A percentile compares a stretch with the other conserved stretches of the same genome.
Evolutionary conservation across 2,329 filamentous ascomycete species (phyloP).

Genomic region (Oidium heveae): DNA sequence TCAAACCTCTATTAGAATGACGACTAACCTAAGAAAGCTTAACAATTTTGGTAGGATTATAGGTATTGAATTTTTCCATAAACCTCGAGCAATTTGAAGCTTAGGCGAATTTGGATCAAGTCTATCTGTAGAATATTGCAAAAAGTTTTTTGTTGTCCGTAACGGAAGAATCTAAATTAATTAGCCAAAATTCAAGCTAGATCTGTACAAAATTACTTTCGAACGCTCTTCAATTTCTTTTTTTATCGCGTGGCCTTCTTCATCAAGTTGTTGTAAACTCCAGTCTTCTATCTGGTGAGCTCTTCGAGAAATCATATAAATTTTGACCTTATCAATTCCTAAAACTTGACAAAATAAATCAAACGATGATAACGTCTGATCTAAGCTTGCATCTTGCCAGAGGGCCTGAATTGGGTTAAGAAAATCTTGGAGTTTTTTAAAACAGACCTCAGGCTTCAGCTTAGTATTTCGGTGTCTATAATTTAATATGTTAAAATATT

Average conservation of each 20-base stretch:
- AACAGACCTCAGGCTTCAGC: constrained; percentile 44
- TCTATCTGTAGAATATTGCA: constrained; percentile 83
- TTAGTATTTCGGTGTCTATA: constrained; percentile 55
- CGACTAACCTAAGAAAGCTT: constrained; percentile 36
- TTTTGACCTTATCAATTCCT: constrained; percentile 54
- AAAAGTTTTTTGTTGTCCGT: constrained; percentile 66
- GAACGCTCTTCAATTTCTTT: constrained; percentile 52
- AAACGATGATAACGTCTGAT: constrained; percentile 46
- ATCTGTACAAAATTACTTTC: constrained; percentile 21
- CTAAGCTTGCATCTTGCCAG: constrained; percentile 52
- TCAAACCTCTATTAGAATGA: neutral
- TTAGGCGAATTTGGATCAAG: constrained; percentile 47
- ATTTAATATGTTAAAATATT: constrained; percentile 2
- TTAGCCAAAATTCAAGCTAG: neutral
- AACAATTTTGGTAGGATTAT: constrained; percentile 66
- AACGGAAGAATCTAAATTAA: constrained; percentile 37
- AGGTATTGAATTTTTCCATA: constrained; percentile 74
- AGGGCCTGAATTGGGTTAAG: constrained; percentile 56
- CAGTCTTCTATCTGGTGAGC: constrained; percentile 63
- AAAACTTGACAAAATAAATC: constrained; percentile 56
- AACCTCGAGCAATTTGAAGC: constrained; percentile 46
- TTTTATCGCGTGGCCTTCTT: constrained; percentile 57
- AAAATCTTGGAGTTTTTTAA: constrained; percentile 50
- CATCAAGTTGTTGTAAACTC: constrained; percentile 52
- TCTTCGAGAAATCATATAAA: constrained; percentile 47